Base-by-base conservation (phyloP, 2,329 filamentous ascomycete species). In the Helminthosporium solani region DNA sequence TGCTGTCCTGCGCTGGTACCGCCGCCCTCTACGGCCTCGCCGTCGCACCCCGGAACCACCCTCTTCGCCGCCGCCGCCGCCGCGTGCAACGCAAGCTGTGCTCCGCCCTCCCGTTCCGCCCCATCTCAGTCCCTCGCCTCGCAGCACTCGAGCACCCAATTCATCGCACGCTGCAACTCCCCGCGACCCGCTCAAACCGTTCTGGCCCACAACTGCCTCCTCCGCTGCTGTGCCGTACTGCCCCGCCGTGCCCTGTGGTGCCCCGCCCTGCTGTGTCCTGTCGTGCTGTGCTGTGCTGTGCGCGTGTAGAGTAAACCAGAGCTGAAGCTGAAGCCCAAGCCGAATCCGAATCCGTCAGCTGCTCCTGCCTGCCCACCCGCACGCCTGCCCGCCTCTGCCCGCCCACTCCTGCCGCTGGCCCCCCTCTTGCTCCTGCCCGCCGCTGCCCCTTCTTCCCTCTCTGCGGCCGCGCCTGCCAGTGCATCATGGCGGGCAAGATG, bases 401-500 rank as follows among this genome's bases (percentile, higher is more conserved):
- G 5, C 12, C 33, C 4, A 33, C 33, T 44, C 35, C 44, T 50
- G 54, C 52, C 56, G 51, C 34, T 44, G 37, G 40, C 49, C 53
- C 38, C 37, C 44, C 42, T 51, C 36, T 35, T 44, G 39, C 44
- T 49, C 56, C 52, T 57, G 52, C 34, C 46, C 39, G 40, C 49
- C 54, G 40, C 36, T 44, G 44, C 42, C 47, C 56, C 41, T 50
- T 34, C 34, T 34, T 20, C 44, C 36, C 39, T 42, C 33, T 47
- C 47, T 54, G 42, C 54, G 41, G 50, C 50, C 31, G 42, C n/a
- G 28, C 40, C 46, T 55, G 8, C 7, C 33, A 11, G 19, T 15
- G 16, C 33, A 42, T 67, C 71, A 94, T 94, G 89, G 85, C 88
- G 75, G 88, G 88, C 67, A 91, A 92, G 79, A 95, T 95, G 90